A percentile compares a stretch with the other conserved stretches of the same genome.
Evolutionary conservation across 768 basidiomycete genomes (phyloP).

Genomic region (Tricholoma furcatifolium): DNA sequence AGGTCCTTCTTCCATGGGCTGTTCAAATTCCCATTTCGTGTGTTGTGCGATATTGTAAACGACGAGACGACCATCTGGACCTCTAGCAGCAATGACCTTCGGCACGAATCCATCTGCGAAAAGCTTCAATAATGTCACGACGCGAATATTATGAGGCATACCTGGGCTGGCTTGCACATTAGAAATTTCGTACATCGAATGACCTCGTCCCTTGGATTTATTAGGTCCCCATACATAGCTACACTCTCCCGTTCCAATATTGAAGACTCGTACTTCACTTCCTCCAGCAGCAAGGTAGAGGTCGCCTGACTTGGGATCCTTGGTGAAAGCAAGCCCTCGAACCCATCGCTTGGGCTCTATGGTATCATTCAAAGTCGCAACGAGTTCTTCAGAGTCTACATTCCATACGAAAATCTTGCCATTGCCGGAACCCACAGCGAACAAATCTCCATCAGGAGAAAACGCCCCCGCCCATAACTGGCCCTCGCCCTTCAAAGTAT

Average conservation of each 20-base stretch:
- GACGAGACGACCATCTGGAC: background rate
- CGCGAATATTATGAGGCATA: background rate
- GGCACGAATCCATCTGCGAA: background rate
- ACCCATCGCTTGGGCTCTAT: background rate
- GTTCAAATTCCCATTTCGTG: slow-evolving; percentile 3
- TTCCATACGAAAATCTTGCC: background rate
- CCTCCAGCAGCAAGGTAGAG: background rate
- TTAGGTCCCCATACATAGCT: background rate
- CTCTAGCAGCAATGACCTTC: background rate
- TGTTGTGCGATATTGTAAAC: background rate
- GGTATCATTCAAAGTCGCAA: background rate
- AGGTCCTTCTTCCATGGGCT: background rate
- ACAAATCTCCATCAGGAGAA: background rate
- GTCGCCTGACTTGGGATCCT: background rate
- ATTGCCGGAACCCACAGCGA: background rate
- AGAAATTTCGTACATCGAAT: background rate
- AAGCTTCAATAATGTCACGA: background rate
- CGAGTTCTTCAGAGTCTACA: background rate
- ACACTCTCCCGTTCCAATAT: background rate
- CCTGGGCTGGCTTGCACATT: background rate
- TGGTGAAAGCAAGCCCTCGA: background rate
- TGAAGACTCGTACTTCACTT: background rate
- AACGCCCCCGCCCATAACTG: background rate
- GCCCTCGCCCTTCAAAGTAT: background rate
- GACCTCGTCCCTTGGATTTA: background rate